Evolutionary conservation across 768 basidiomycete species (phyloP), one percentile per base, ranked within the genome.

Genomic region (Leccinum obscurum): DNA sequence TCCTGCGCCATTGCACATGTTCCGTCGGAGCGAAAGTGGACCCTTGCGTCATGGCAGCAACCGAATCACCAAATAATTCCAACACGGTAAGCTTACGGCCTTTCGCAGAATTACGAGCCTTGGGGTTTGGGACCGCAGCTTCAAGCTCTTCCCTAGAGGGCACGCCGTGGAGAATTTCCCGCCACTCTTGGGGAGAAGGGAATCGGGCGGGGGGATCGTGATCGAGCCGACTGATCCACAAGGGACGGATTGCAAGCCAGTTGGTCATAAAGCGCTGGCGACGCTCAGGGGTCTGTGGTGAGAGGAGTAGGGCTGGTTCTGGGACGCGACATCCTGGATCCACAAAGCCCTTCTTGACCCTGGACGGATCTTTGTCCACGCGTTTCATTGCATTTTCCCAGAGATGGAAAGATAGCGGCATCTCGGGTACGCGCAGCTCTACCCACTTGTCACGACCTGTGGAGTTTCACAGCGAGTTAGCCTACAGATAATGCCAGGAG

Each of bases 191-290:
- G 30, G 53, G 7, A 4, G 7, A 24, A 37, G 35, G 35, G 9
- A 54, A 54, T 4, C 11, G 22, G 11, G 22, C 4, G 20, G 34
- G 35, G 3, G 37, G 56, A n/a, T 55, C 13, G 10, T 59, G 57
- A 30, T 66, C 30, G 1, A 66, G 55, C 5, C 22, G 52, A 24
- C 52, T 59, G 6, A 64, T 55, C 62, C 55, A 64, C 15, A 57
- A 32, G 1, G 28, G 52, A 3, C n/a, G 30, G 37, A 56, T 37
- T 26, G 63, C 52, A 0, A 66, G 55, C 65, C 63, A 66, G 52
- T 63, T 64, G 1, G 13, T 51, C 4, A 66, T 24, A 5, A 50
- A 66, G 1, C 50, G 37, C 20, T 59, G 48, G 26, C 32, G 56
- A 6, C n/a, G 14, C 20, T 52, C 24, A 6, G 46, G 55, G 4